Evolutionary conservation across 1,139 yeast genomes (phyloP).

Genomic region (Groenewaldozyma sp.): DNA sequence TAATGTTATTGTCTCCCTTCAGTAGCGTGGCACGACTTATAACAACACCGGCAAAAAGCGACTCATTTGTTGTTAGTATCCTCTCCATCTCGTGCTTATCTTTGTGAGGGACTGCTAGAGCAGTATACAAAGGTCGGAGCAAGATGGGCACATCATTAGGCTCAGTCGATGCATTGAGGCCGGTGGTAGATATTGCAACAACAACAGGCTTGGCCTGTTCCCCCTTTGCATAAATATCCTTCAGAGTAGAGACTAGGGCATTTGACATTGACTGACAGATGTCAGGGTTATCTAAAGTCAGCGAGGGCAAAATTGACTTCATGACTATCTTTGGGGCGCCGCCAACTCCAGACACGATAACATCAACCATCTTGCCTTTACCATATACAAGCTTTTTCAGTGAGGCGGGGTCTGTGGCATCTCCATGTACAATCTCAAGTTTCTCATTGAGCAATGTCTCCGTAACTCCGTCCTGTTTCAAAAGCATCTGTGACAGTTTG

Average conservation of each 20-base stretch:
- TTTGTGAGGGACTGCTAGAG: constrained; percentile 1
- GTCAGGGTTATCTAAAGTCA: constrained; percentile 1
- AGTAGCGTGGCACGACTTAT: not conserved
- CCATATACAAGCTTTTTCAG: not conserved
- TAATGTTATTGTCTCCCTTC: not conserved
- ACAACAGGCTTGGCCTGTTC: not conserved
- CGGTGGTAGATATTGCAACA: constrained; percentile 1
- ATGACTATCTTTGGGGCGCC: not conserved
- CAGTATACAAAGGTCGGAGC: not conserved
- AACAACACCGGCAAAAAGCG: not conserved
- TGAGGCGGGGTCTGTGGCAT: not conserved
- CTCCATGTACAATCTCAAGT: not conserved
- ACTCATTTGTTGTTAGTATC: not conserved
- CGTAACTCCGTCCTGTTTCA: not conserved
- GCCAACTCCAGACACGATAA: constrained; percentile 1
- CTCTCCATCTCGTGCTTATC: constrained; percentile 4
- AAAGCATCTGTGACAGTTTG: not conserved
- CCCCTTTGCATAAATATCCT: not conserved
- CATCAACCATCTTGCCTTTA: not conserved
- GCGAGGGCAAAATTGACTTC: not conserved
- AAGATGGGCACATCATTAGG: constrained; percentile 1
- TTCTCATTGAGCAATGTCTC: not conserved
- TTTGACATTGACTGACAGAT: not conserved
- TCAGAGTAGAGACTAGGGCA: not conserved
- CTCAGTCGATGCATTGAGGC: not conserved